These are phyloP conservation scores for Musa acuminata DNA, from an alignment of 176 grass and related monocot species.

Conservation along the genomic window DNA sequence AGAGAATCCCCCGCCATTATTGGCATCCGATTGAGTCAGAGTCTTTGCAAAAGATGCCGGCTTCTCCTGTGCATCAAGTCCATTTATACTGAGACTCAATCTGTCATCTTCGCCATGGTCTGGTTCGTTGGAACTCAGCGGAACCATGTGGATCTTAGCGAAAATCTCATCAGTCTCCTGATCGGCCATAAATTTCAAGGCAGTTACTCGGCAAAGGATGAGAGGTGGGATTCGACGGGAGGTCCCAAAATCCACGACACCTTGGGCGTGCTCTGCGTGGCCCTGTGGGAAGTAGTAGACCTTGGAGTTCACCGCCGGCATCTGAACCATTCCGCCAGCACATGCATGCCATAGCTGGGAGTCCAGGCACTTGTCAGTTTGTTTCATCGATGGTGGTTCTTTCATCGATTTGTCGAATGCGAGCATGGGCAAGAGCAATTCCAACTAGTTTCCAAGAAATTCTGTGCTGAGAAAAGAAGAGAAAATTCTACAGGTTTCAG, in stretches of 20 bases:
- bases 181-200: slow-evolving; percentile 63
- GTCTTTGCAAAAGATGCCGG: slow-evolving; percentile 91
- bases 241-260: slow-evolving; percentile 14
- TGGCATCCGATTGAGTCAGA: slow-evolving; percentile 95
- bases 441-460: neutral
- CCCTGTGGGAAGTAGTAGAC: slow-evolving; percentile 98
- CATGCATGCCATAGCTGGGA: slow-evolving; percentile 90
- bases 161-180: slow-evolving; percentile 65
- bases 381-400: slow-evolving; percentile 45
- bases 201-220: slow-evolving; percentile 44
- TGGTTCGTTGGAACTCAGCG: slow-evolving; percentile 23
- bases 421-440: slow-evolving; percentile 4
- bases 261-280: slow-evolving; percentile 67
- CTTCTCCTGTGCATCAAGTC: slow-evolving; percentile 32
- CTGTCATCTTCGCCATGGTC: slow-evolving; percentile 23
- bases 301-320: slow-evolving; percentile 53
- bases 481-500: neutral
- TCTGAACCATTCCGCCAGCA: slow-evolving; percentile 77
- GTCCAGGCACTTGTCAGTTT: slow-evolving; percentile 51
- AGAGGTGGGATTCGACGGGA: slow-evolving; percentile 30
- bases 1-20: slow-evolving; percentile 95
- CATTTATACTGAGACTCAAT: slow-evolving; percentile 12
- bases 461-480: neutral
- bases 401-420: neutral
- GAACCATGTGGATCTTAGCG: slow-evolving; percentile 53